phyloP scores from a whole-genome alignment of 306 rosid species.

The Alnus glutinosa region DNA sequence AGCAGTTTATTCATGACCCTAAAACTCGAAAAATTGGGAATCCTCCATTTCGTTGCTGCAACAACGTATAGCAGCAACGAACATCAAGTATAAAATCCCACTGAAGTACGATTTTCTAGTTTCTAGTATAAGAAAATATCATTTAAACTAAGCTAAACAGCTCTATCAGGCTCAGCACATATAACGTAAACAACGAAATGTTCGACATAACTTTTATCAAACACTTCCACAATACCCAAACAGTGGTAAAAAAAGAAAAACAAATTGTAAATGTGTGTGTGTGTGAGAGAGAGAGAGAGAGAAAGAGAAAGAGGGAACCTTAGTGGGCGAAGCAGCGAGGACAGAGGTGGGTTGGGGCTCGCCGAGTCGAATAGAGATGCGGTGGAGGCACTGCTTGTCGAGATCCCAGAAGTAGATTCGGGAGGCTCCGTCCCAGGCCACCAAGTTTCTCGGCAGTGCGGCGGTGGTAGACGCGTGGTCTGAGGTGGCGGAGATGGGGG shows the following conservation, averaged over 20 bases:
- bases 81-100: not conserved
- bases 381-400: slow-evolving; percentile 51
- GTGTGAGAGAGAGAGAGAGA: not conserved
- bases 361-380: slow-evolving; percentile 79
- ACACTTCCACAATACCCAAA: not conserved
- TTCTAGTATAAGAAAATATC: not conserved
- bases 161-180: not conserved
- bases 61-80: not conserved
- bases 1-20: not conserved
- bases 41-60: not conserved
- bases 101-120: not conserved
- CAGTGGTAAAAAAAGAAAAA: not conserved
- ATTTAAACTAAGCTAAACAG: not conserved
- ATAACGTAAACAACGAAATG: not conserved
- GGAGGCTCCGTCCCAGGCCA: slow-evolving; percentile 82
- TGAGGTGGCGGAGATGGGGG: slow-evolving; percentile 26
- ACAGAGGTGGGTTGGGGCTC: slow-evolving; percentile 83
- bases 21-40: not conserved
- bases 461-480: slow-evolving; percentile 2
- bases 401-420: slow-evolving; percentile 91
- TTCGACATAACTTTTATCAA: no score
- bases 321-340: slow-evolving; percentile 78
- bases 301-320: slow-evolving; percentile 42
- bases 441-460: slow-evolving; percentile 46
- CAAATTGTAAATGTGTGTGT: not conserved